phyloP scores from a whole-genome alignment of 2,329 filamentous ascomycete genomes.

The Hymenoscyphus albidus region DNA sequence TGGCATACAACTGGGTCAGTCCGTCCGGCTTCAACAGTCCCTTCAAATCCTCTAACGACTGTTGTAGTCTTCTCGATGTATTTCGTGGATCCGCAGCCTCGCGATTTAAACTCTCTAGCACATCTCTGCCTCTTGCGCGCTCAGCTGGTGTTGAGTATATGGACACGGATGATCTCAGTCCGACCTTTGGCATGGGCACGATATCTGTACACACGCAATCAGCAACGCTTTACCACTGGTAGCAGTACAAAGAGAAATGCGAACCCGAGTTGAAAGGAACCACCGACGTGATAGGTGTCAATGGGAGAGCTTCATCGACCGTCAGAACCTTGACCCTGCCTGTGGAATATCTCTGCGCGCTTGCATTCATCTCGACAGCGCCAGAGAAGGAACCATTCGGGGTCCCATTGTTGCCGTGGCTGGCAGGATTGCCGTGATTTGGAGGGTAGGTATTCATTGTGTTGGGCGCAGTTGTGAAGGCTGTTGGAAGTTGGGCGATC shows the following conservation, averaged over 20 bases:
- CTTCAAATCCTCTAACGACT: constrained; percentile 69
- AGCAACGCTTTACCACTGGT: constrained; percentile 12
- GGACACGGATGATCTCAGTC: constrained; percentile 47
- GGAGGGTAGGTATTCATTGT: constrained; percentile 26
- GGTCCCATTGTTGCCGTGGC: constrained; percentile 11
- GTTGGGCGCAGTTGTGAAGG: constrained; percentile 24
- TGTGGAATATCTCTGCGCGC: not conserved
- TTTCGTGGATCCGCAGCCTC: constrained; percentile 59
- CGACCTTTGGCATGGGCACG: constrained; percentile 61
- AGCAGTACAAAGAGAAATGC: constrained; percentile 22
- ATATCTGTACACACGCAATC: constrained; percentile 47
- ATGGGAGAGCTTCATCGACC: constrained; percentile 75
- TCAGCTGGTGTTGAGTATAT: constrained; percentile 53
- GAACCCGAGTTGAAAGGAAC: constrained; percentile 73
- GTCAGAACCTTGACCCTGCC: constrained; percentile 46
- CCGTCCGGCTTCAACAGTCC: constrained; percentile 69
- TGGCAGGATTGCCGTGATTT: constrained; percentile 6
- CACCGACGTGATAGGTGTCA: constrained; percentile 76
- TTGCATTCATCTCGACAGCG: not conserved
- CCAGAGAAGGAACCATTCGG: constrained; percentile 17
- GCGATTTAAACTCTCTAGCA: constrained; percentile 65
- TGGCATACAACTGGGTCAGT: constrained; percentile 53
- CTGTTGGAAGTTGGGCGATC: not conserved
- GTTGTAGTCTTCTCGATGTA: constrained; percentile 63
- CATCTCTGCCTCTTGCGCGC: constrained; percentile 46